Base-by-base conservation (phyloP, 257 asterid species). In the Plantago elongata region DNA sequence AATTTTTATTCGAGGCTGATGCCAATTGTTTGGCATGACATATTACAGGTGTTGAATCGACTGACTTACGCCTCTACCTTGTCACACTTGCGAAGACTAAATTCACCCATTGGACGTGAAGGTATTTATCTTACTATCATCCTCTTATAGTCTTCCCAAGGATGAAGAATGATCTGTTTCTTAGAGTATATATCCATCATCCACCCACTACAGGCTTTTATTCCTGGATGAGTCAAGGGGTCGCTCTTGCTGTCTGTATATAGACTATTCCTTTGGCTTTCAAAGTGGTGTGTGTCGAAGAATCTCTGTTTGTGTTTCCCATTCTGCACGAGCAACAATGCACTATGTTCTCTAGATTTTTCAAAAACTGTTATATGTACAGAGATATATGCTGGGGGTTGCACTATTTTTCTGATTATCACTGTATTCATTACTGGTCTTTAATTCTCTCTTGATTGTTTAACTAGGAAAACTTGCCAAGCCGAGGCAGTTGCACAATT, bases 71-170 rank as follows among this genome's bases (percentile, higher is more conserved):
- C 99, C 61, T 92, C 97, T 45, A 92, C 99, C 40, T 75, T 92
- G 77, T 92, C 99, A 13, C 96, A 92, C 72, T 74, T 92, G 77
- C 82, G 97, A 79, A 80, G 99, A 72, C 88, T 92, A 59, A 89
- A 92, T 67, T 92, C 99, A 54, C 99, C 99, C 30, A 89, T 89
- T 22, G 99, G 99, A 70, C 95, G 99, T 71, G 99, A 92, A 89
- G 99, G 99, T 92, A 72, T 27, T 51, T 67, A 40, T 3, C 50
- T 45, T 51, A 14, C 49, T 50, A 54, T 40, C 49, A 11, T 44
- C 38, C 30, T 37, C 54, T n/a, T 11, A 18, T 27, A 61, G 10
- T 67, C 22, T 40, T 60, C 58, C 17, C 40, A 0, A 34, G 40
- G 40, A 34, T 1, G 40, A 34, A 22, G 27, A 22, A 22, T 22